Evolutionary conservation across 2,329 filamentous ascomycete genomes (phyloP), one percentile per base, ranked within the genome.

Genomic region (Chrysosporium queenslandicum): DNA sequence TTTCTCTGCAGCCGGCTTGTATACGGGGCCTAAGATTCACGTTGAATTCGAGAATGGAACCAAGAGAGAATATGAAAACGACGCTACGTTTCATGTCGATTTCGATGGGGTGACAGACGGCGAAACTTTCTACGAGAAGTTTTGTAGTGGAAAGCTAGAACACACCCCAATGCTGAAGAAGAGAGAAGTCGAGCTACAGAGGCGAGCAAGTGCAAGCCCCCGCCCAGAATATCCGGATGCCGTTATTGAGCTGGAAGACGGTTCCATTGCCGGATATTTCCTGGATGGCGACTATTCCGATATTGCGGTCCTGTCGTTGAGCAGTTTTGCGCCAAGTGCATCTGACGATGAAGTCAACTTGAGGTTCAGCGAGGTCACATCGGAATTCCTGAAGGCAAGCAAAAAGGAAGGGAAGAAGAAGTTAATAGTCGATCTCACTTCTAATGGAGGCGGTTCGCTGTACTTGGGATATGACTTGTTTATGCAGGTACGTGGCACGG

Each of bases 371-470:
- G 60, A 66, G 46, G 58, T 65, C 0, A 65, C 74, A 53, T 60
- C 70, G 6, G 54, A 66, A 6, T 76, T 81, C 58, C 68, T 82
- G 14, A 64, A 69, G 0, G 65, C 69, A 37, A 73, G 73, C 11
- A 71, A 73, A 39, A 56, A 63, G 1, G 68, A 68, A 1, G 71
- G 73, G 1, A 81, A 81, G 61, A 77, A 70, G n/a, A 81, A 78
- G 62, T 69, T 86, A 4, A 71, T 86, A 27, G 77, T 86, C 54
- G 83, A 86, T 56, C 61, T 86, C 5, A 74, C 77, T 3, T 72
- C 69, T 1, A 87, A 86, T 57, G 71, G 70, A 0, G 83, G 82
- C 36, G 82, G 83, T 1, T 64, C 66, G 41, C 61, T 79, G 12
- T 58, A 68, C 6, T 68, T 72, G 6, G 75, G 73, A 1, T 71